These are phyloP conservation scores for Solanum gracilifrons DNA, from an alignment of 257 asterid species.

Conservation along the genomic window DNA sequence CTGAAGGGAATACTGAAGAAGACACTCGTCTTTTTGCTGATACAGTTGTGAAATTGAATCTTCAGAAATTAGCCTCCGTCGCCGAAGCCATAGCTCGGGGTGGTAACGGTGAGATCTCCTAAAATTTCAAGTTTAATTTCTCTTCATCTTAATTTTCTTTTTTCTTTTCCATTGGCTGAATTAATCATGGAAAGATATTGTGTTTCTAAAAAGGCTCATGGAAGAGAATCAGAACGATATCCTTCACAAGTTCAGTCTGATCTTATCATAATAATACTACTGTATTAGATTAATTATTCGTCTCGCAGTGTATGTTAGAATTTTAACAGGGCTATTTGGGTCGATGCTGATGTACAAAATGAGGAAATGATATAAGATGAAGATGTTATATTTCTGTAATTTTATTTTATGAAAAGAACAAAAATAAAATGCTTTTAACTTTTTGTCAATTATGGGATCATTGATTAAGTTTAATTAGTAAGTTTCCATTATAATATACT, in stretches of 20 bases:
- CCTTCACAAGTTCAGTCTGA: not conserved
- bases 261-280: too few species aligned
- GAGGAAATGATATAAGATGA: not conserved
- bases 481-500: not conserved
- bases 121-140: not conserved
- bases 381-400: not conserved
- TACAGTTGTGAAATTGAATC: conserved; percentile 68
- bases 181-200: not conserved
- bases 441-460: not conserved
- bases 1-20: conserved; percentile 89
- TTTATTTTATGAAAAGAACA: not conserved
- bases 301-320: not conserved
- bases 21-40: conserved; percentile 84
- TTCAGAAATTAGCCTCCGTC: conserved; percentile 67
- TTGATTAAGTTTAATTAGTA: not conserved
- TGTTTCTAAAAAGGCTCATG: not conserved
- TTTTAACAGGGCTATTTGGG: not conserved
- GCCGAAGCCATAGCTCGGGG: conserved; percentile 17
- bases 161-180: too few species aligned
- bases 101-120: not conserved
- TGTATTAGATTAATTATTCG: not conserved
- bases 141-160: not conserved
- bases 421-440: not conserved
- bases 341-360: not conserved
- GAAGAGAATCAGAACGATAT: not conserved